Evolutionary conservation across 768 basidiomycete species (phyloP).

Genomic region (Tephrocybe sp.): DNA sequence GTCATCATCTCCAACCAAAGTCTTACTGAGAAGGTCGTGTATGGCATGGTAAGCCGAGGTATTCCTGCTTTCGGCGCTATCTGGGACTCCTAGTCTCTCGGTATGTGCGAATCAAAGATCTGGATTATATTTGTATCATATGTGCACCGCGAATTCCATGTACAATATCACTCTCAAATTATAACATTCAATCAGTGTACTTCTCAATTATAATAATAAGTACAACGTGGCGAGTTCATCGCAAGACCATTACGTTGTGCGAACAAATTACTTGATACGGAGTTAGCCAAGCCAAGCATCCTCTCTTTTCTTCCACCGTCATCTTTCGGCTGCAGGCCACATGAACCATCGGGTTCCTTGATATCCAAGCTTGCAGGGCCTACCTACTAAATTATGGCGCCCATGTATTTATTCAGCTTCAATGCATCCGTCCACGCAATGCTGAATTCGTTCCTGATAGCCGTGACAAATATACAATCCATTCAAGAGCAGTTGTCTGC

Average conservation of each 20-base stretch:
- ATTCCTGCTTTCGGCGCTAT: slow-evolving; percentile 65
- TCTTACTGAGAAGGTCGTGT: slow-evolving; percentile 57
- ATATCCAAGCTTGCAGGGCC: neutral
- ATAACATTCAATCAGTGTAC: too few relatives aligned
- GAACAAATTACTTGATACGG: too few relatives aligned
- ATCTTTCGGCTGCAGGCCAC: too few relatives aligned
- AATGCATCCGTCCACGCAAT: neutral
- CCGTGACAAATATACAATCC: slow-evolving; percentile 87
- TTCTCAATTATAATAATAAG: neutral
- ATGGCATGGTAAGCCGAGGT: slow-evolving; percentile 58
- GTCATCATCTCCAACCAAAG: slow-evolving; percentile 61
- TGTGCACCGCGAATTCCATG: too few relatives aligned
- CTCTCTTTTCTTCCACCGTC: too few relatives aligned
- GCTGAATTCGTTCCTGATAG: slow-evolving; percentile 37
- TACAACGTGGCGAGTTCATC: too few relatives aligned
- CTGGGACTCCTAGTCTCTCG: slow-evolving; percentile 39
- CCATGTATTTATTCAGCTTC: slow-evolving; percentile 10
- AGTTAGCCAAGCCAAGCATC: too few relatives aligned
- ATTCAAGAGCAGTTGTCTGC: slow-evolving; percentile 88
- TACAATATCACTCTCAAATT: too few relatives aligned
- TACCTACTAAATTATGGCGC: slow-evolving; percentile 14
- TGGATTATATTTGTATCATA: too few relatives aligned
- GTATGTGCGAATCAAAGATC: too few relatives aligned
- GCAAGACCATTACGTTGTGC: too few relatives aligned
- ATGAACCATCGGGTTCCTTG: slow-evolving; percentile 19